Base-by-base conservation (phyloP, 306 rosid species). In the Citrullus amarus region DNA sequence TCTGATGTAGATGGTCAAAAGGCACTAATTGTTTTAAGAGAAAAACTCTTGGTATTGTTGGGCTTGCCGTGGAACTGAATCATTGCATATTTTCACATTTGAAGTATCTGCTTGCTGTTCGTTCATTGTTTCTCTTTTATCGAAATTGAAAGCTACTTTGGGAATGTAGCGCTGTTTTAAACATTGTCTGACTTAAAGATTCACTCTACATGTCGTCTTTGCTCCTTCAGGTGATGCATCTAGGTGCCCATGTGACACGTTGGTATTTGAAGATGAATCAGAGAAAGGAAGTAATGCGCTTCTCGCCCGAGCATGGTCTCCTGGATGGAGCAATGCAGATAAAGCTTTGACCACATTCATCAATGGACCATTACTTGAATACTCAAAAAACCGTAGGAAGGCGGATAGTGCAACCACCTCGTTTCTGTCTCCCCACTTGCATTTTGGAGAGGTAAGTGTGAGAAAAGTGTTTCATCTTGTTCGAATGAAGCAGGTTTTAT, bases 211-310 rank as follows among this genome's bases (percentile, higher is more conserved):
- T 70, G 25, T 71, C 32, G 59, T 72, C 41, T 66, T 53, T 78
- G 58, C 15, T 48, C 43, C 77, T 84, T 79, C 90, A 93, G 98
- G 96, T 80, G 94, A 93, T 79, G 86, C 78, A 76, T 93, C 94
- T 5, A 88, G 90, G 88, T 93, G 88, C 54, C 81, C 82, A 56
- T 57, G 81, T 66, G 94, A 93, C 81, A 76, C 86, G 18, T 79
- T 93, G 80, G 80, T 88, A 77, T 89, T 92, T 81, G 99, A 96
- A 88, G 98, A 92, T 60, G 99, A 96, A 75, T 87, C 66, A 38
- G 99, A 96, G 89, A 96, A 92, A 80, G 97, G 97, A 82, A 96
- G 99, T 85, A 96, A 96, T 59, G 99, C 99, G 0, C 97, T 96
- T 83, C 98, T 96, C 17, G 91, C 98, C 74, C 86, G 99, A 85